These are phyloP conservation scores for Pouteria campechiana DNA, from an alignment of 179 eudicot genomes.

Conservation along the genomic window DNA sequence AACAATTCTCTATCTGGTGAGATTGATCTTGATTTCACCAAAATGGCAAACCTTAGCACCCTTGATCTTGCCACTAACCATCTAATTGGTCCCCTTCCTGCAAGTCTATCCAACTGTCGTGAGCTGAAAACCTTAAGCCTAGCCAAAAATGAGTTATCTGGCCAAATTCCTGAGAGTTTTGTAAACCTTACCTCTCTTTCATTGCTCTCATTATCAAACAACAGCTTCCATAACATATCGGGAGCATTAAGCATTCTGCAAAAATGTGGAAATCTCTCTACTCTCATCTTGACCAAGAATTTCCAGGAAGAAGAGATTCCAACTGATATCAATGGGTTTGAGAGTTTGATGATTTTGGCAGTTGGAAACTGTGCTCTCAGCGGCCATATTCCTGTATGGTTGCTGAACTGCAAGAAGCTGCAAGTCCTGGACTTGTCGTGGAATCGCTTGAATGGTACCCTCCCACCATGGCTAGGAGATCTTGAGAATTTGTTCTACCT, in stretches of 20 bases:
- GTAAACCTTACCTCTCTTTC: slow-evolving; percentile 52
- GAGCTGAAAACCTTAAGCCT: slow-evolving; percentile 49
- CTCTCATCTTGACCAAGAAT: slow-evolving; percentile 68
- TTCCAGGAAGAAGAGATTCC: slow-evolving; percentile 83
- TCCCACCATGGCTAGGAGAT: slow-evolving; percentile 73
- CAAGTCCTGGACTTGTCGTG: slow-evolving; percentile 83
- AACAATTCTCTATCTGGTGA: slow-evolving; percentile 68
- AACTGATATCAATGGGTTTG: slow-evolving; percentile 30
- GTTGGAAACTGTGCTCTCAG: slow-evolving; percentile 63
- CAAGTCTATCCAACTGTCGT: slow-evolving; percentile 50
- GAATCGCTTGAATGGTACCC: slow-evolving; percentile 61
- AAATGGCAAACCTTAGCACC: slow-evolving; percentile 28
- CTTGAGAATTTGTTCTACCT: slow-evolving; percentile 77
- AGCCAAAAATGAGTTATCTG: slow-evolving; percentile 54
- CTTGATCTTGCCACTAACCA: slow-evolving; percentile 79
- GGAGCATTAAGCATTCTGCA: slow-evolving; percentile 54
- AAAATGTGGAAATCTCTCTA: slow-evolving; percentile 50
- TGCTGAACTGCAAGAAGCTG: slow-evolving; percentile 42
- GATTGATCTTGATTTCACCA: slow-evolving; percentile 45
- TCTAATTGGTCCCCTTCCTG: slow-evolving; percentile 52
- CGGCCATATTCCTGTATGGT: slow-evolving; percentile 71
- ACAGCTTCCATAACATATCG: slow-evolving; percentile 48
- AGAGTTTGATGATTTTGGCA: slow-evolving; percentile 49
- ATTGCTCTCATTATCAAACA: slow-evolving; percentile 66
- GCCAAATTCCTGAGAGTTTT: slow-evolving; percentile 60